A percentile compares a stretch with the other conserved stretches of the same genome.
phyloP scores from a whole-genome alignment of 2,329 filamentous ascomycete genomes.

The Sarocladium oryzae region DNA sequence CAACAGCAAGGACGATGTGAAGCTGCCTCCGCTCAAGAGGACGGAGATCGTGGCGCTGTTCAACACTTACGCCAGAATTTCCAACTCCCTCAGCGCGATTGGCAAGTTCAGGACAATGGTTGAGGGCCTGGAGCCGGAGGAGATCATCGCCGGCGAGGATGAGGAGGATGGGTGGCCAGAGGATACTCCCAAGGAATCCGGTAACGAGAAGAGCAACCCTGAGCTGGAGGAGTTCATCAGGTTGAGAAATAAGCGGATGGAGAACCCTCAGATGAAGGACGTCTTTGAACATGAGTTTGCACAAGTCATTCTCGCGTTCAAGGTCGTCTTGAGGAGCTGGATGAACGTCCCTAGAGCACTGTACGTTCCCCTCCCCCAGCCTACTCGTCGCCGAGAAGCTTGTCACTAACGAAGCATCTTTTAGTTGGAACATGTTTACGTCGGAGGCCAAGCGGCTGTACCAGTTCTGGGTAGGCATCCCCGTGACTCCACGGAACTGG shows the following conservation, averaged over 20 bases:
- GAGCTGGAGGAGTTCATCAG: not conserved
- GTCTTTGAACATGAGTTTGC: conserved; percentile 57
- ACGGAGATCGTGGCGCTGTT: conserved; percentile 92
- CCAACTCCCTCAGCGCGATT: conserved; percentile 70
- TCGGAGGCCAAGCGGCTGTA: conserved; percentile 40
- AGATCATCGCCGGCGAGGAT: conserved; percentile 17
- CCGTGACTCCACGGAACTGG: conserved; percentile 43
- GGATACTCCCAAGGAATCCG: not conserved
- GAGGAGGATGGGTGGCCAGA: conserved; percentile 2
- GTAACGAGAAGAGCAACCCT: not conserved
- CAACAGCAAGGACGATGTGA: conserved; percentile 48
- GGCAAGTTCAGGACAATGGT: conserved; percentile 61
- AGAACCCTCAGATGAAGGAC: conserved; percentile 38
- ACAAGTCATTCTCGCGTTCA: conserved; percentile 54
- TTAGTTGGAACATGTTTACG: conserved; percentile 36
- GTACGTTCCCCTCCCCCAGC: conserved; percentile 46
- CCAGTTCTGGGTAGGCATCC: conserved; percentile 47
- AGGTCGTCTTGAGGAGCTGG: conserved; percentile 67
- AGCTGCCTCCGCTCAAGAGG: conserved; percentile 63
- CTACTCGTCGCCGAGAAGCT: not conserved
- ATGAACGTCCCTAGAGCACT: conserved; percentile 56
- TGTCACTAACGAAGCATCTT: not conserved
- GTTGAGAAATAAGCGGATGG: not conserved
- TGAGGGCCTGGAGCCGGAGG: conserved; percentile 26
- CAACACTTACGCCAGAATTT: conserved; percentile 87